Evolutionary conservation across 106 monocot species (phyloP), one percentile per base, ranked within the genome.

Genomic region (Alisma plantagoaquatica): DNA sequence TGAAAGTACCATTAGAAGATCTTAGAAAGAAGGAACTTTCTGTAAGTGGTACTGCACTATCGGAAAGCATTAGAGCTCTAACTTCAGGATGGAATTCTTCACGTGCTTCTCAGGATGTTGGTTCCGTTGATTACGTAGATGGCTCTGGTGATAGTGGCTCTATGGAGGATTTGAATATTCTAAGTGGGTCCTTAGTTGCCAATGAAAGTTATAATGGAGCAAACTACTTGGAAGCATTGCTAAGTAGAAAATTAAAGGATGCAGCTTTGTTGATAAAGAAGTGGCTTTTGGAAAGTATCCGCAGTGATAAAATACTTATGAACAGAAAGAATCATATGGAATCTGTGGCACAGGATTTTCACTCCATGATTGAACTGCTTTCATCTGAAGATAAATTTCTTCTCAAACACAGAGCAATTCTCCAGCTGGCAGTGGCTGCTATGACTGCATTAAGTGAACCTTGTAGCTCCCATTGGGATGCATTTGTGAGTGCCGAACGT

Each of bases 401-500:
- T 23, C 43, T 98, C 19, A 74, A 53, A 74, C 82, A 82, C 59
- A 98, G 69, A 74, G 84, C 70, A 52, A 79, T 82, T 46, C 75
- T 98, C 23, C 75, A 82, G 69, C 59, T 98, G 62, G 85, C 82
- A 30, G 62, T 78, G 50, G 85, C 98, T 54, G 66, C 98, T 64
- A 70, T 71, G 54, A 70, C 62, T 57, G 82, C 78, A 27, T 49
- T 85, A 12, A 74, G 64, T 52, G 90, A 85, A 29, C 76, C 76
- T 52, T 65, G 57, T 38, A 77, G 76, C 62, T 85, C 98, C 20
- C 72, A 54, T 6, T 98, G 98, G 98, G 82, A 90, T 73, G 98
- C 98, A 45, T 90, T 85, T 69, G 66, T 64, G 1, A 90, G 82
- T 71, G 89, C 98, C 14, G 90, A 98, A 60, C 84, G 66, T 44